These are phyloP conservation scores for Calocybe indica DNA, from an alignment of 768 basidiomycete genomes.

Conservation along the genomic window DNA sequence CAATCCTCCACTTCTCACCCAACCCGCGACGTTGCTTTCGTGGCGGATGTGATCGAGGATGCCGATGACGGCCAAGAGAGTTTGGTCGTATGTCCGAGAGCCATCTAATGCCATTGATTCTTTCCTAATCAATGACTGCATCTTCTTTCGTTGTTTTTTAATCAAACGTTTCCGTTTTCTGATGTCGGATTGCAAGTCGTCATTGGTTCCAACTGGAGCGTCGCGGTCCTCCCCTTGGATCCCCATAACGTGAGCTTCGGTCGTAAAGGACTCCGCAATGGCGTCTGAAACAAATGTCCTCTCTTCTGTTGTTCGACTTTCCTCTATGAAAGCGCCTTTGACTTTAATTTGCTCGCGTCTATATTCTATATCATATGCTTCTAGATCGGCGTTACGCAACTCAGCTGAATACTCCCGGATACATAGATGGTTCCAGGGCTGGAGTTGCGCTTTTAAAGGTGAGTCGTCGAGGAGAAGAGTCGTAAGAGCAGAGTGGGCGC, in stretches of 20 bases:
- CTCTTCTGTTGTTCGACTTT: no score
- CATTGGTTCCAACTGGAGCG: neutral
- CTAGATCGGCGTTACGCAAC: conserved; percentile 9
- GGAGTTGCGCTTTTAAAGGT: conserved; percentile 51
- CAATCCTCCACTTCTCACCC: conserved; percentile 52
- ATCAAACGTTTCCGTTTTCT: neutral
- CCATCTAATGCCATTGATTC: neutral
- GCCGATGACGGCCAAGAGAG: conserved; percentile 62
- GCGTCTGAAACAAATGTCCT: no score
- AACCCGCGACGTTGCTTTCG: conserved; percentile 60
- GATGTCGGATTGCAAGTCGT: neutral
- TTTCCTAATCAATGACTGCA: neutral
- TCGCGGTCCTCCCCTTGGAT: conserved; percentile 3
- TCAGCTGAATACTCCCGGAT: conserved; percentile 56
- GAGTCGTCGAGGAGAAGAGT: conserved; percentile 52
- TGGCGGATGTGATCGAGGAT: conserved; percentile 53
- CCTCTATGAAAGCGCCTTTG: no score
- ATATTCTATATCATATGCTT: neutral
- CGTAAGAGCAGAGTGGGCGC: conserved; percentile 34
- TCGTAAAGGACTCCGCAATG: no score
- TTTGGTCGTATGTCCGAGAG: conserved; percentile 36
- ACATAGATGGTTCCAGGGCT: conserved; percentile 81
- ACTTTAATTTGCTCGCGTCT: no score
- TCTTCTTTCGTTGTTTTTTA: neutral
- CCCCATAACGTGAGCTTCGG: no score